Evolutionary conservation across 345 rosid genomes (phyloP), one percentile per base, ranked within the genome.

Genomic region (Euclidium syriacum): DNA sequence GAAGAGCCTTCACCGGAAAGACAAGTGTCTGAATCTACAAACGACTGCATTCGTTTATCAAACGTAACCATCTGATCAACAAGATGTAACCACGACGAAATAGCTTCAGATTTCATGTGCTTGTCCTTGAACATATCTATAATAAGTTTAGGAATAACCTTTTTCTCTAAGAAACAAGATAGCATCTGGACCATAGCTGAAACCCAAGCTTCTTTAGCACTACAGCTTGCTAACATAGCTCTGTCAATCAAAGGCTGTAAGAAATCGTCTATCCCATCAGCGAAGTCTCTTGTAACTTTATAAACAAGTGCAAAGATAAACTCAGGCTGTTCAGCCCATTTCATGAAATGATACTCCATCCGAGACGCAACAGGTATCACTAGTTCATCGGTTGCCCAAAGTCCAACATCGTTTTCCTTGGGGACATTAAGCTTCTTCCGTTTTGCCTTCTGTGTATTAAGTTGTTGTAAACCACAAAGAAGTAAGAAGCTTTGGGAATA

Each of bases 201-300:
- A 56, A 89, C 88, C 96, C 90, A 89, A 51, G 87, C 94, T 70
- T 86, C 96, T 65, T 77, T 80, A 54, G 85, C 96, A 74, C 94
- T 86, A 38, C 64, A 83, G 62, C 80, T 78, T 17, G 29, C 65
- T 60, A 88, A 68, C 68, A 79, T 75, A 40, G 91, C 91, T 66
- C 67, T 78, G 53, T 88, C 96, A 35, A 88, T 80, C 73, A 86
- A 71, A 73, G 96, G 96, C 75, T 84, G 90, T 81, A 88, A 80
- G 57, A 84, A 72, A 55, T 81, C 88, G 44, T 82, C 91, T 3
- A 88, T 74, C 9, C 88, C 96, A 18, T 72, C 70, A 47, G 81
- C 72, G 56, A 86, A 86, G 66, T 82, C 88, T 60, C 76, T 82
- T 5, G 85, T 80, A 29, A 84, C 74, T 79, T 77, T 84, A 54